Percentiles rank a stretch among this genome's conserved stretches.
Evolutionary conservation across 345 rosid species (phyloP).

Genomic region (Eucalyptus rudis): DNA sequence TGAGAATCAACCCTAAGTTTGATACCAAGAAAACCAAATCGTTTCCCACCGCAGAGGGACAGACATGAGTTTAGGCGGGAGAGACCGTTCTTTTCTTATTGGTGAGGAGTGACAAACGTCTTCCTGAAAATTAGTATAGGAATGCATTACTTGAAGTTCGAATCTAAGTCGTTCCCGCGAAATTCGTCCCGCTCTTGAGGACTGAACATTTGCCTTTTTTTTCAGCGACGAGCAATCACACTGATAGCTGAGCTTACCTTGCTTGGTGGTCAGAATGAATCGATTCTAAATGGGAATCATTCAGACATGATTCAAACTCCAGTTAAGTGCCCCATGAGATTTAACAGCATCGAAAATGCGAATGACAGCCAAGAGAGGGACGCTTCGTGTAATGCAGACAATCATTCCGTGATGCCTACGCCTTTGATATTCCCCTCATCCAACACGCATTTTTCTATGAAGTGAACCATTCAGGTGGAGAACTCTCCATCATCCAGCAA

Average conservation of each 20-base stretch:
- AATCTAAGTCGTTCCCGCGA: not conserved
- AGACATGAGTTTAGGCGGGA: not conserved
- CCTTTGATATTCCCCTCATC: not conserved
- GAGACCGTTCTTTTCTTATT: not conserved
- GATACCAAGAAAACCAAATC: not conserved
- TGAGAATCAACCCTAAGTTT: not conserved
- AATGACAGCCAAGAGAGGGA: not conserved
- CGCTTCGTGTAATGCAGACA: not conserved
- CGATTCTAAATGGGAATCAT: not conserved
- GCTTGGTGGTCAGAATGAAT: not conserved
- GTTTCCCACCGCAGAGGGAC: not conserved
- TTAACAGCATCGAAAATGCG: not conserved
- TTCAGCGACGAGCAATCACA: not conserved
- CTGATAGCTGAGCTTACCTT: not conserved
- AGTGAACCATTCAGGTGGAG: not conserved
- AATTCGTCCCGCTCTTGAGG: not conserved
- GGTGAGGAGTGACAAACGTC: not conserved
- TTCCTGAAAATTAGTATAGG: not conserved
- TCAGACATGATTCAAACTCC: not conserved
- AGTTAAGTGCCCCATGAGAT: not conserved
- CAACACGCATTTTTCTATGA: not conserved
- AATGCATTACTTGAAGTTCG: not conserved
- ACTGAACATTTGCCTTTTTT: not conserved
- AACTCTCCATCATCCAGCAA: not conserved
- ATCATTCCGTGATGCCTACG: not conserved